These are phyloP conservation scores for Pichia sp. DNA, from an alignment of 1,139 yeast genomes.

Conservation along the genomic window DNA sequence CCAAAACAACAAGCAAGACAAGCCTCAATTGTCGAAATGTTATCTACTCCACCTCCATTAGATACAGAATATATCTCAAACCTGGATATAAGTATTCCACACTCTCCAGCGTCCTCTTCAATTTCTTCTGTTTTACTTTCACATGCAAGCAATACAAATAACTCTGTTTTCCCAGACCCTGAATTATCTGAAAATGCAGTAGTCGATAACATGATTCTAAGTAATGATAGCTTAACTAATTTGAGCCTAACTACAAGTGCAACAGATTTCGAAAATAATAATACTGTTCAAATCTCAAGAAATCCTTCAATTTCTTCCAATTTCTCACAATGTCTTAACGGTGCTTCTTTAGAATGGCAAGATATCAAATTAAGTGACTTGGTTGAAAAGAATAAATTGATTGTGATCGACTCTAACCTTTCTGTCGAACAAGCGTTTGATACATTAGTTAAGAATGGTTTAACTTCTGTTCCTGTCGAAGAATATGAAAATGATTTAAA, in stretches of 20 bases:
- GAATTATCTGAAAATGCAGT: neutral
- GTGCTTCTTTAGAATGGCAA: slow-evolving; percentile 59
- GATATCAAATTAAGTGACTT: slow-evolving; percentile 69
- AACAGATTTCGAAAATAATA: slow-evolving; percentile 1
- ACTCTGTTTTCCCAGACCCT: neutral
- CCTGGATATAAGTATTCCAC: slow-evolving; percentile 15
- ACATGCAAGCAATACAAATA: neutral
- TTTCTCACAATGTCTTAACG: slow-evolving; percentile 22
- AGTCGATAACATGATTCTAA: neutral
- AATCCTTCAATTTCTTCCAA: slow-evolving; percentile 33
- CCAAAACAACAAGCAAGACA: slow-evolving; percentile 45
- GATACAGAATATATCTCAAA: slow-evolving; percentile 20
- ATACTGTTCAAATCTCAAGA: slow-evolving; percentile 25
- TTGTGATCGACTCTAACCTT: slow-evolving; percentile 58
- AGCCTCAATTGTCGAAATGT: slow-evolving; percentile 77
- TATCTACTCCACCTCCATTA: slow-evolving; percentile 82
- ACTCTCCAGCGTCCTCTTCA: slow-evolving; percentile 10
- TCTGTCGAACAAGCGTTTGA: slow-evolving; percentile 90
- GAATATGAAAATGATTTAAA: slow-evolving; percentile 51
- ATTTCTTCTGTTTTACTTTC: slow-evolving; percentile 14
- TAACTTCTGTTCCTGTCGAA: slow-evolving; percentile 85
- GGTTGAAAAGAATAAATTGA: slow-evolving; percentile 75
- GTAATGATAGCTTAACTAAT: slow-evolving; percentile 4
- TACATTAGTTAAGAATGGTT: slow-evolving; percentile 62
- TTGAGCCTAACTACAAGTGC: slow-evolving; percentile 1